These are phyloP conservation scores for Exsudoporus frostii DNA, from an alignment of 768 basidiomycete species.

Conservation along the genomic window DNA sequence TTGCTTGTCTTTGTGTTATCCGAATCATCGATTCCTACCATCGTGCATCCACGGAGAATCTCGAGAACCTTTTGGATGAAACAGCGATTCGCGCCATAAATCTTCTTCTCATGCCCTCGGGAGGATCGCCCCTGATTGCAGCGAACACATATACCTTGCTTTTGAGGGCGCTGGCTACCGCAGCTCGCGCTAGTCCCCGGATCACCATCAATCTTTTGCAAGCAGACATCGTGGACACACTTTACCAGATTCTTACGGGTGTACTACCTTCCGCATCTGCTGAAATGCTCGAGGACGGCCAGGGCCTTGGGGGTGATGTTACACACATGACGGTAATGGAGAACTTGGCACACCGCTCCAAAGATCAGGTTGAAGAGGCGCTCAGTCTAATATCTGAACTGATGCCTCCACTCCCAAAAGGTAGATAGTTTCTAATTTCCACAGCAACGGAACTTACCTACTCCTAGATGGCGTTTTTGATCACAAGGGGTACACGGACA, in stretches of 20 bases:
- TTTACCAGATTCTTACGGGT: constrained; percentile 95
- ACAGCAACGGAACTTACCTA: constrained; percentile 1
- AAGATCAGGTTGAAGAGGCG: constrained; percentile 96
- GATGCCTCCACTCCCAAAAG: constrained; percentile 90
- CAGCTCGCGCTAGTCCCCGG: constrained; percentile 83
- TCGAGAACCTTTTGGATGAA: constrained; percentile 81
- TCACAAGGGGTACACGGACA: constrained; percentile 86
- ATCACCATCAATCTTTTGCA: constrained; percentile 85
- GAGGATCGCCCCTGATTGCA: constrained; percentile 82
- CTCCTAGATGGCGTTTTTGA: constrained; percentile 90
- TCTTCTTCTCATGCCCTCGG: constrained; percentile 78
- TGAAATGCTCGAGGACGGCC: constrained; percentile 54
- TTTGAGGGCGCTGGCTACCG: constrained; percentile 82
- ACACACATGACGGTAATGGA: constrained; percentile 99
- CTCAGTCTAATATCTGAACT: constrained; percentile 86
- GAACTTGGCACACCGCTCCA: constrained; percentile 92
- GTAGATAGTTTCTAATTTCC: constrained; percentile 35
- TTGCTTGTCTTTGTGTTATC: constrained; percentile 91
- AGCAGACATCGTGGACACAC: constrained; percentile 86
- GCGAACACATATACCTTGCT: constrained; percentile 86
- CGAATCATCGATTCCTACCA: constrained; percentile 91
- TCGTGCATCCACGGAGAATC: constrained; percentile 77
- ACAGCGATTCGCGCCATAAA: constrained; percentile 82
- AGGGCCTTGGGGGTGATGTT: constrained; percentile 82
- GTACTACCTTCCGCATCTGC: constrained; percentile 70